A percentile compares a stretch with the other conserved stretches of the same genome.
Evolutionary conservation across 805 yeast genomes (phyloP).

Genomic region (Ogataea minuta): DNA sequence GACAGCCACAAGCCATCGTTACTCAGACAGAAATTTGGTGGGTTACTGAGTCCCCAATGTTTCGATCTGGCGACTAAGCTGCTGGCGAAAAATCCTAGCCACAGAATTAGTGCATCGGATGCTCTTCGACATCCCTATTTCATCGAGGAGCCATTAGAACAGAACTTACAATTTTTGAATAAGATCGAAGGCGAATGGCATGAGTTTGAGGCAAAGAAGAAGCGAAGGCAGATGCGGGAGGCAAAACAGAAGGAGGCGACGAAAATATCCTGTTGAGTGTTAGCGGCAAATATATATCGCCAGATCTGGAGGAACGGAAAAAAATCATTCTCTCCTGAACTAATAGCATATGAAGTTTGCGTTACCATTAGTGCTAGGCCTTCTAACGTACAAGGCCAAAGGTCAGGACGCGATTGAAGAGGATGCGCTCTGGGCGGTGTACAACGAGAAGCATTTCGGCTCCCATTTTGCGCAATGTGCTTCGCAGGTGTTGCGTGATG

Average conservation of each 20-base stretch:
- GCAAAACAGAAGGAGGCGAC: constrained; percentile 20
- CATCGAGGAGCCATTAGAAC: constrained; percentile 62
- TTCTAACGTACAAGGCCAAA: not conserved
- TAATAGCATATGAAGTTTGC: not conserved
- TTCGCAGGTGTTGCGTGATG: constrained; percentile 1
- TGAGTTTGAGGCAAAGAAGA: constrained; percentile 89
- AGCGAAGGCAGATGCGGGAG: constrained; percentile 44
- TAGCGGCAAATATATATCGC: constrained; percentile 7
- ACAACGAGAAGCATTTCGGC: constrained; percentile 16
- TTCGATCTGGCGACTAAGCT: constrained; percentile 64
- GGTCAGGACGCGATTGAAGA: not conserved
- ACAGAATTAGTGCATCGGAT: constrained; percentile 62
- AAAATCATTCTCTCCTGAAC: not conserved
- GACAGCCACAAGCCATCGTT: constrained; percentile 35
- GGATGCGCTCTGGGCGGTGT: constrained; percentile 12
- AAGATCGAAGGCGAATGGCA: constrained; percentile 88
- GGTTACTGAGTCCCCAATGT: constrained; percentile 47
- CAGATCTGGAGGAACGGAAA: constrained; percentile 1
- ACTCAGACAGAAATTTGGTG: constrained; percentile 43
- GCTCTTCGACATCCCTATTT: constrained; percentile 77
- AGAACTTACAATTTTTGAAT: constrained; percentile 52
- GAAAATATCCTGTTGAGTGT: constrained; percentile 3
- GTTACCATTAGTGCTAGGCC: not conserved
- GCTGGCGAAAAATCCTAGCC: constrained; percentile 64
- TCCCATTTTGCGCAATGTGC: constrained; percentile 17